Evolutionary conservation across 805 yeast genomes (phyloP), one percentile per base, ranked within the genome.

Genomic region (Starmerella bombicola): DNA sequence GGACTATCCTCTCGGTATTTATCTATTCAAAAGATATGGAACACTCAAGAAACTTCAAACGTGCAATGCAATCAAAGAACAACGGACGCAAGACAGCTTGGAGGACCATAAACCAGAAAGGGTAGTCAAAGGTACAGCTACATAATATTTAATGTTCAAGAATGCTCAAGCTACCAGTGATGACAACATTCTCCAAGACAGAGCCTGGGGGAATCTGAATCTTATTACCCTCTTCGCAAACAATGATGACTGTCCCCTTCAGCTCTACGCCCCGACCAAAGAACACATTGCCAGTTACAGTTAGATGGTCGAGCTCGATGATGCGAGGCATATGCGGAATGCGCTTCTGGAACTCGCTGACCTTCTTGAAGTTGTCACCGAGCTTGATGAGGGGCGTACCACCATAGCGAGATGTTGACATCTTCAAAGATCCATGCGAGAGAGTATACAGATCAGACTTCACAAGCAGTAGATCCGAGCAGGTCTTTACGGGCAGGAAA

Each of bases 171-270:
- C 83, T 85, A 62, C 98, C 98, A 39, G 98, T 88, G 55, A 88
- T 83, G 48, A 88, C 98, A 38, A 88, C 97, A 59, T 91, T 91
- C 64, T 91, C 98, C 56, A 91, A 71, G 40, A 86, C 71, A 12
- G 94, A 75, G 30, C 98, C 98, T 58, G 91, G 86, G 54, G 98
- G 98, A 69, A 91, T 84, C 60, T 91, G 96, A 56, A 91, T 91
- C 67, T 76, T 82, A 61, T 85, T 91, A 47, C 96, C 96, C 58
- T 91, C 97, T 45, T 86, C 85, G 64, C 96, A 88, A 40, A 91
- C 97, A 53, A 91, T 83, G 58, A 91, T 91, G 47, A 91, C 98
- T 9, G 97, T 91, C 50, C 98, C 98, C 70, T 82, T 91, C 59
- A 91, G 74, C 37, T 82, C 78, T 50, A 91, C 93, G 55, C 75